Evolutionary conservation across 805 yeast species (phyloP), one percentile per base, ranked within the genome.

Genomic region (Jamesozyma gamospora): DNA sequence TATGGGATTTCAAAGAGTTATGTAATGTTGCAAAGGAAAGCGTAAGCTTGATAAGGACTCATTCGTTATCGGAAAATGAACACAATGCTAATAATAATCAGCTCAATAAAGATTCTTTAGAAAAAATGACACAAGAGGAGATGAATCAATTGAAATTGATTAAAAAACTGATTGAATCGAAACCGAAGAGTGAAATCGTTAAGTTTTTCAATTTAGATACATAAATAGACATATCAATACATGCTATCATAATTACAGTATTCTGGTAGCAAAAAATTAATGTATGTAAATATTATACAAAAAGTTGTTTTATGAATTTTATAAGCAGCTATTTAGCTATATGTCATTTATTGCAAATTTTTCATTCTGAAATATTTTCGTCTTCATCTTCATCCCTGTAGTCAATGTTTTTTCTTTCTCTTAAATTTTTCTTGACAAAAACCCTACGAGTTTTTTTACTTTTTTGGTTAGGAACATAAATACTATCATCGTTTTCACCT

Each of bases 171-270:
- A 70, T 88, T 58, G 70, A 74, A 46, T 44, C 72, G 32, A 87
- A 82, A 57, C 95, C 95, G 1, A 71, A 72, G 48, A 84, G 77
- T 4, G 71, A 73, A 35, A 58, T 87, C 33, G 37, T 84, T 46
- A 59, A 72, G 33, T 81, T 85, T 55, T 66, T 86, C 41, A 63
- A 63, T 41, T 46, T 54, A n/a, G 39, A 42, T 19, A 28, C 44
- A 28, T 39, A 41, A 25, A 25, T 17, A 26, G 15, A 29, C n/a
- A 13, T 28, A 35, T 35, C 19, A 19, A 25, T n/a, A n/a, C n/a
- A n/a, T n/a, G n/a, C n/a, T n/a, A n/a, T n/a, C n/a, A n/a, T n/a
- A n/a, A n/a, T n/a, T n/a, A n/a, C n/a, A n/a, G n/a, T n/a, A n/a
- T n/a, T n/a, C n/a, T n/a, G n/a, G n/a, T n/a, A n/a, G n/a, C n/a